Evolutionary conservation across 1,284 basidiomycete genomes (phyloP).

Genomic region (Ganoderma lucidum): DNA sequence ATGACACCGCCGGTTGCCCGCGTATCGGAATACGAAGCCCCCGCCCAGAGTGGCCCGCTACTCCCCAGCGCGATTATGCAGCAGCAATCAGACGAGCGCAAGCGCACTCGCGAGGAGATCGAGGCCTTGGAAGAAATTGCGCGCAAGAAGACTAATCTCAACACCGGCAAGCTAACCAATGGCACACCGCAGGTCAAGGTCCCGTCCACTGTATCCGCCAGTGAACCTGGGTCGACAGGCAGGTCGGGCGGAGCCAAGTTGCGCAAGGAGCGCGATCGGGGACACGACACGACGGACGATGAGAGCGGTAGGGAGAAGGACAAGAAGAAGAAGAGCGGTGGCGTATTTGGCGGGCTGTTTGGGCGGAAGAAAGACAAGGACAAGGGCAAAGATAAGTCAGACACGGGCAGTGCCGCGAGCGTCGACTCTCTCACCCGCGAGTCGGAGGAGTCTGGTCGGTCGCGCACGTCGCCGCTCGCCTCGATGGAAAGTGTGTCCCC

Average conservation of each 20-base stretch:
- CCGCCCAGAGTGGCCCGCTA: conserved; percentile 43
- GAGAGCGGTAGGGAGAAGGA: conserved; percentile 57
- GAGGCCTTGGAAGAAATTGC: conserved; percentile 64
- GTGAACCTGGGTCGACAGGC: conserved; percentile 14
- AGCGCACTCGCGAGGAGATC: conserved; percentile 66
- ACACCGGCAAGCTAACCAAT: conserved; percentile 36
- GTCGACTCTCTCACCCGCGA: conserved; percentile 44
- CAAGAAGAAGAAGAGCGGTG: conserved; percentile 73
- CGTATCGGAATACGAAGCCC: conserved; percentile 41
- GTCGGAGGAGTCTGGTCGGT: conserved; percentile 63
- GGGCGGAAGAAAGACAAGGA: conserved; percentile 78
- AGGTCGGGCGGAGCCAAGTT: conserved; percentile 56
- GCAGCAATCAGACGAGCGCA: conserved; percentile 64
- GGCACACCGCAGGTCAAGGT: conserved; percentile 23
- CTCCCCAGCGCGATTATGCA: conserved; percentile 57
- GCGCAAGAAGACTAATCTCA: conserved; percentile 57
- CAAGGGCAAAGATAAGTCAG: conserved; percentile 66
- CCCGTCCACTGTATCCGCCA: conserved; percentile 19
- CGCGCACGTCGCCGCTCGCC: conserved; percentile 43
- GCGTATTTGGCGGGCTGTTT: conserved; percentile 80
- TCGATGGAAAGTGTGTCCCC: conserved; percentile 43
- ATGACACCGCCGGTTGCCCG: conserved; percentile 81
- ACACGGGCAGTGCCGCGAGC: conserved; percentile 43
- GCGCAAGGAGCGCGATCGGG: conserved; percentile 66
- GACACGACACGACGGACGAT: conserved; percentile 47